These are phyloP conservation scores for Solanum arcanum DNA, from an alignment of 257 asterid genomes.

Conservation along the genomic window DNA sequence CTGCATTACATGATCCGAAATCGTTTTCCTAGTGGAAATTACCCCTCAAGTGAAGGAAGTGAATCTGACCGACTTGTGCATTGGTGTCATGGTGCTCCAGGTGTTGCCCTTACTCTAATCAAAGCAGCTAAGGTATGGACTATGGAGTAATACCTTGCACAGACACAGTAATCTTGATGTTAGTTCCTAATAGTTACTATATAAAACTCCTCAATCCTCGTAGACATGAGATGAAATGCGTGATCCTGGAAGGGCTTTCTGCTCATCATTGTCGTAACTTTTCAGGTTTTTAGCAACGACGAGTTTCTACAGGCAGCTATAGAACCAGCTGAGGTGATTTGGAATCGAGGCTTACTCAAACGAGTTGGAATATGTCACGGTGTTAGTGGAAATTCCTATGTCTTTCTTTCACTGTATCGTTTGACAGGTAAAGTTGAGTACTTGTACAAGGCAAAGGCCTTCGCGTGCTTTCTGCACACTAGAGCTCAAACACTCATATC, in stretches of 20 bases:
- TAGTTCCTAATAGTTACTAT: not conserved
- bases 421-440: slow-evolving; percentile 54
- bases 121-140: slow-evolving; percentile 70
- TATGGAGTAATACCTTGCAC: not conserved
- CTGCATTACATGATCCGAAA: slow-evolving; percentile 53
- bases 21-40: slow-evolving; percentile 69
- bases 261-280: not conserved
- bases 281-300: slow-evolving; percentile 53
- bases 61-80: slow-evolving; percentile 65
- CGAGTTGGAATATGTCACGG: slow-evolving; percentile 86
- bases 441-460: slow-evolving; percentile 67
- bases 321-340: slow-evolving; percentile 69
- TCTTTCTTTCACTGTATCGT: slow-evolving; percentile 60
- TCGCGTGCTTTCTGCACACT: slow-evolving; percentile 54
- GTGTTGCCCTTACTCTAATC: slow-evolving; percentile 60
- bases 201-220: not conserved
- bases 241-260: not conserved
- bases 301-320: slow-evolving; percentile 64
- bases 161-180: not conserved
- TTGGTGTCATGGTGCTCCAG: slow-evolving; percentile 94
- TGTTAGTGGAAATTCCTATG: slow-evolving; percentile 68
- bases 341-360: slow-evolving; percentile 72
- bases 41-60: slow-evolving; percentile 72
- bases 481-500: slow-evolving; percentile 47
- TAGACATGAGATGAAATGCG: not conserved